phyloP scores from a whole-genome alignment of 768 basidiomycete species.

The Fibroporia radiculosa region DNA sequence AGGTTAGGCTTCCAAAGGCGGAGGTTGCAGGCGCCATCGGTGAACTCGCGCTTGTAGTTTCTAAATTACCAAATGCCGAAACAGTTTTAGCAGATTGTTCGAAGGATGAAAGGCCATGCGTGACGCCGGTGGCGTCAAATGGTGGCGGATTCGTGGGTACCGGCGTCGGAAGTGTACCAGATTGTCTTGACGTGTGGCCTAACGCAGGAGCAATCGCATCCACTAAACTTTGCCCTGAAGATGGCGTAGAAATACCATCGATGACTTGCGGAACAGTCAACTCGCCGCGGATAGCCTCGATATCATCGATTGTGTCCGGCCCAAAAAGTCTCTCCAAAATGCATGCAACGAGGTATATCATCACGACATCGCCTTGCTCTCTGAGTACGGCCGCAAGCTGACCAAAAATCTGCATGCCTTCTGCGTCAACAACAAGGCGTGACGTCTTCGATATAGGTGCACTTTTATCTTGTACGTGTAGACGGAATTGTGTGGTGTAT shows the following conservation, averaged over 20 bases:
- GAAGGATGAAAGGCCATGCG: neutral
- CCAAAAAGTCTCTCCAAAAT: constrained; percentile 84
- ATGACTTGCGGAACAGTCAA: constrained; percentile 57
- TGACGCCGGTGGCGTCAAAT: neutral
- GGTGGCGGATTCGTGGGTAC: neutral
- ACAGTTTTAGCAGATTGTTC: neutral
- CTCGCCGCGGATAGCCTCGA: constrained; percentile 55
- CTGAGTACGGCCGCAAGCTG: constrained; percentile 55
- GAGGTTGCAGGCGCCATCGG: constrained; percentile 13
- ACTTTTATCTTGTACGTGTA: constrained; percentile 73
- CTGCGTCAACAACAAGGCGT: constrained; percentile 49
- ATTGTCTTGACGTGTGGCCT: neutral
- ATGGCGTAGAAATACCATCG: constrained; percentile 42
- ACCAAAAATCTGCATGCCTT: constrained; percentile 62
- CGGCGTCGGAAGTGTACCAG: neutral
- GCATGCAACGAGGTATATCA: constrained; percentile 87
- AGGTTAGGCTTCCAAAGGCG: constrained; percentile 28
- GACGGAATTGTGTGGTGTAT: constrained; percentile 73
- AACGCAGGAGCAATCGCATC: neutral
- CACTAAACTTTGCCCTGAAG: constrained; percentile 12
- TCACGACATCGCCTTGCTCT: constrained; percentile 54
- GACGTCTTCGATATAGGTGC: constrained; percentile 68
- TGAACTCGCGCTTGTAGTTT: constrained; percentile 1
- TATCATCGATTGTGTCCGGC: constrained; percentile 69
- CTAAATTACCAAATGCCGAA: constrained; percentile 5